Conservation (phyloP, 208 protist genomes). For the Giardia muris region DNA sequence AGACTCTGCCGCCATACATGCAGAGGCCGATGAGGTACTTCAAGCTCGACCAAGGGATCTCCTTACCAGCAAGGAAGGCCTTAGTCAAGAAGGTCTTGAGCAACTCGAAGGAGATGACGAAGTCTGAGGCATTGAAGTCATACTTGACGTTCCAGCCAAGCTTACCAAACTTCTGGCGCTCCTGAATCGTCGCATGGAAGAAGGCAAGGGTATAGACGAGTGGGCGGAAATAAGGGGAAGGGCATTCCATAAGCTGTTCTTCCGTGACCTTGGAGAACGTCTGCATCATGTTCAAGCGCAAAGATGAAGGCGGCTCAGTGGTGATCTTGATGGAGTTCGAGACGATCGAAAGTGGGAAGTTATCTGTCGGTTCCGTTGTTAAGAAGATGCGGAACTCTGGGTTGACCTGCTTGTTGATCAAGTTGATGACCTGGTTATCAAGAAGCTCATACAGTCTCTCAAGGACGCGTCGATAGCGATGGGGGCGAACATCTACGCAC, state of each 20-base stretch:
- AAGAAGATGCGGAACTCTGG: conserved; percentile 91
- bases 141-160: conserved; percentile 92
- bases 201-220: conserved; percentile 90
- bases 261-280: conserved; percentile 80
- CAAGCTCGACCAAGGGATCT: conserved; percentile 87
- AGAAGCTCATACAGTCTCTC: neutral
- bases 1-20: conserved; percentile 95
- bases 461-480: no score
- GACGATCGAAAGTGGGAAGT: conserved; percentile 89
- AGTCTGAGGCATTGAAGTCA: conserved; percentile 97
- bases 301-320: conserved; percentile 90
- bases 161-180: conserved; percentile 54
- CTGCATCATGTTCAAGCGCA: conserved; percentile 92
- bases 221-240: conserved; percentile 75
- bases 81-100: conserved; percentile 87
- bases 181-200: conserved; percentile 91
- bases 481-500: no score
- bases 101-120: conserved; percentile 78
- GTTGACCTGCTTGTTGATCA: conserved; percentile 61
- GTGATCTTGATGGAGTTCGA: conserved; percentile 59
- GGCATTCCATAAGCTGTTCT: conserved; percentile 69
- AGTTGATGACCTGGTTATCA: neutral
- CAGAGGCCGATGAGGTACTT: conserved; percentile 92
- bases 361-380: conserved; percentile 83
- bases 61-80: conserved; percentile 65